Conservation (phyloP, 306 rosid species). For the Ochetophila trinervis region DNA sequence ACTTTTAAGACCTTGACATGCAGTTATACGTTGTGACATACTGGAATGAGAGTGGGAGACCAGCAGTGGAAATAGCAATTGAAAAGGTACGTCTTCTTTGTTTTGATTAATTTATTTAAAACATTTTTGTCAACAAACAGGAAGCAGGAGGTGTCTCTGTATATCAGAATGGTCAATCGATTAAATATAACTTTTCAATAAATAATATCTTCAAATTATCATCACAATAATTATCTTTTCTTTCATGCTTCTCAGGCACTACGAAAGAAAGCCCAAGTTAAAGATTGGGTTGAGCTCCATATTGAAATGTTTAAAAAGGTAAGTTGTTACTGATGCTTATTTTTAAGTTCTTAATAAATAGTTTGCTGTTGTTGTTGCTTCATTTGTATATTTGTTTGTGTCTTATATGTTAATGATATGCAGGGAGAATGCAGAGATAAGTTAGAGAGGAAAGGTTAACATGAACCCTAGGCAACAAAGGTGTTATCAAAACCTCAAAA, state of each 20-base stretch:
- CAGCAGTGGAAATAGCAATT: constrained; percentile 18
- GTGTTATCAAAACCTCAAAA: no score
- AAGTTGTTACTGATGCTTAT: constrained; percentile 6
- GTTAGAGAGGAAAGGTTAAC: no score
- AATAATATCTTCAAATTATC: not conserved
- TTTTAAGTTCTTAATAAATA: not conserved
- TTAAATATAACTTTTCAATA: not conserved
- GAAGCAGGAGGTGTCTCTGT: not conserved
- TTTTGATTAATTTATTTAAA: not conserved
- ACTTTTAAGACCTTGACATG: constrained; percentile 6
- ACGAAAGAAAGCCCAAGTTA: constrained; percentile 11
- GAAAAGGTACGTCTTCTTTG: constrained; percentile 21
- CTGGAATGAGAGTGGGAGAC: constrained; percentile 30
- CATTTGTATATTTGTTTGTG: not conserved
- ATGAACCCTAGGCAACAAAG: no score
- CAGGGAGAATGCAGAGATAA: no score
- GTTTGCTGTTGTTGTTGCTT: not conserved
- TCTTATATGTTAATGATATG: not conserved
- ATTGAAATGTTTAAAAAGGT: constrained; percentile 25
- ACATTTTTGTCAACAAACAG: not conserved
- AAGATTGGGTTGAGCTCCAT: constrained; percentile 12
- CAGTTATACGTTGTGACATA: constrained; percentile 25
- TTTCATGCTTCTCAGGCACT: constrained; percentile 16
- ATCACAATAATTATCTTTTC: not conserved
- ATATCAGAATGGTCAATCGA: no score